Evolutionary conservation across 495 filamentous ascomycete species (phyloP).

Genomic region (Xanthoparmelia taractica): DNA sequence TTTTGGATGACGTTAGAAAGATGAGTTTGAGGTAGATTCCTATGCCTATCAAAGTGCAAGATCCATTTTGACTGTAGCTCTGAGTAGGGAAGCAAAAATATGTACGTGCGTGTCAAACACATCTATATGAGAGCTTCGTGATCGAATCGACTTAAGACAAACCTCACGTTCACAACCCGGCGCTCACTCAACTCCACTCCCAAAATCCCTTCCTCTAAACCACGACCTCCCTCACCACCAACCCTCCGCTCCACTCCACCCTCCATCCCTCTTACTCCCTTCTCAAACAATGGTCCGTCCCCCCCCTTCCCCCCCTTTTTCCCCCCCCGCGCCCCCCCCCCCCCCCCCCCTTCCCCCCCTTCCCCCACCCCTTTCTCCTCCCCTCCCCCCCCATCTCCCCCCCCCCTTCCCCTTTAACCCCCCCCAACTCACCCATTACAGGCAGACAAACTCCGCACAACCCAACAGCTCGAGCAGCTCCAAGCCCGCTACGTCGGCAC

Average conservation of each 20-base stretch:
- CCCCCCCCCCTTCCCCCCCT: not conserved
- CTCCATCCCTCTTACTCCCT: not conserved
- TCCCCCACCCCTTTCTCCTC: not conserved
- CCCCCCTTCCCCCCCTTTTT: not conserved
- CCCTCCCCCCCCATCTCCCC: not conserved
- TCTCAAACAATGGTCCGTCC: constrained; percentile 10
- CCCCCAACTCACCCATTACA: not conserved
- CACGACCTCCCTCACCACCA: not conserved
- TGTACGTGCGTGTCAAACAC: too few species aligned
- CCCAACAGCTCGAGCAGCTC: constrained; percentile 92
- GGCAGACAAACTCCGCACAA: constrained; percentile 97
- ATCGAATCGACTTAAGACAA: too few species aligned
- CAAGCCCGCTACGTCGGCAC: constrained; percentile 93
- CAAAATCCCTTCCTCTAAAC: not conserved
- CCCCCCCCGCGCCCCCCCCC: not conserved
- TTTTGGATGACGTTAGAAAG: too few species aligned
- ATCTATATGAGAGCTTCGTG: too few species aligned
- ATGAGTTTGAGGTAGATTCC: too few species aligned
- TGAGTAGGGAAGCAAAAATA: not conserved
- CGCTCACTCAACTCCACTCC: not conserved
- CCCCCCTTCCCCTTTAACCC: not conserved
- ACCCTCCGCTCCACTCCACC: not conserved
- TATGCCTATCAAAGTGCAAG: not conserved
- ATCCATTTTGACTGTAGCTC: too few species aligned
- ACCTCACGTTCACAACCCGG: too few species aligned